Percentiles rank a stretch among this genome's conserved stretches.
These are phyloP conservation scores for Melanogaster broomeanus DNA, from an alignment of 768 basidiomycete genomes.

Conservation along the genomic window DNA sequence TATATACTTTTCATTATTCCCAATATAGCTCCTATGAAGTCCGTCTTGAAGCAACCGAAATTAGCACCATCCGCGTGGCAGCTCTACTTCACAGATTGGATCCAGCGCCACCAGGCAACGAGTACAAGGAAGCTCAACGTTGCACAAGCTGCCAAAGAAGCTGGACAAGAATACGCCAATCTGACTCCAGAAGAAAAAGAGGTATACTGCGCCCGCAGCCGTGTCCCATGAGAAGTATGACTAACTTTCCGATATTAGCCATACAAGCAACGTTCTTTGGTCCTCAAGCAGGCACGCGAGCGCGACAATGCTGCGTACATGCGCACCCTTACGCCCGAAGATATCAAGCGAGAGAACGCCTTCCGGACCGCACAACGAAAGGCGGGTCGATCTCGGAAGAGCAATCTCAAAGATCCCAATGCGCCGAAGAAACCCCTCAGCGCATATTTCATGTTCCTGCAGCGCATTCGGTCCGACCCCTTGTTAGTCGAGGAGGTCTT, in stretches of 20 bases:
- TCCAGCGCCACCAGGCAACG: slow-evolving; percentile 79
- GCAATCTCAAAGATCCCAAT: slow-evolving; percentile 96
- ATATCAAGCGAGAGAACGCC: slow-evolving; percentile 91
- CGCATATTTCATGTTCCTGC: slow-evolving; percentile 95
- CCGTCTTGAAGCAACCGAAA: slow-evolving; percentile 83
- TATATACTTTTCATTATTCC: slow-evolving; percentile 23
- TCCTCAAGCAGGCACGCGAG: slow-evolving; percentile 84
- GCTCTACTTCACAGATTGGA: slow-evolving; percentile 94
- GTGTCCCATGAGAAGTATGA: slow-evolving; percentile 24
- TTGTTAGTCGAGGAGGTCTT: slow-evolving; percentile 78
- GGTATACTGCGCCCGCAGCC: slow-evolving; percentile 43
- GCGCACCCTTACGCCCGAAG: slow-evolving; percentile 86
- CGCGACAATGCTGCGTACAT: slow-evolving; percentile 83
- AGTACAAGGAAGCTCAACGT: slow-evolving; percentile 89
- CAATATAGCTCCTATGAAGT: slow-evolving; percentile 65
- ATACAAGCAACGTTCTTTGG: slow-evolving; percentile 81
- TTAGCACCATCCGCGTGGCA: slow-evolving; percentile 95
- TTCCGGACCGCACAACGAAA: slow-evolving; percentile 92
- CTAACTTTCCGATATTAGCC: slow-evolving; percentile 49
- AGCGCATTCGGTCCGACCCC: slow-evolving; percentile 81
- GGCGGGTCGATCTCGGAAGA: slow-evolving; percentile 89
- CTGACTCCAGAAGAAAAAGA: slow-evolving; percentile 82
- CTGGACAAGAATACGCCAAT: slow-evolving; percentile 85
- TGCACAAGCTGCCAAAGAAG: slow-evolving; percentile 93
- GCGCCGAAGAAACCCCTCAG: slow-evolving; percentile 94